phyloP scores from a whole-genome alignment of 2,329 filamentous ascomycete species.

The Fusarium sp. region DNA sequence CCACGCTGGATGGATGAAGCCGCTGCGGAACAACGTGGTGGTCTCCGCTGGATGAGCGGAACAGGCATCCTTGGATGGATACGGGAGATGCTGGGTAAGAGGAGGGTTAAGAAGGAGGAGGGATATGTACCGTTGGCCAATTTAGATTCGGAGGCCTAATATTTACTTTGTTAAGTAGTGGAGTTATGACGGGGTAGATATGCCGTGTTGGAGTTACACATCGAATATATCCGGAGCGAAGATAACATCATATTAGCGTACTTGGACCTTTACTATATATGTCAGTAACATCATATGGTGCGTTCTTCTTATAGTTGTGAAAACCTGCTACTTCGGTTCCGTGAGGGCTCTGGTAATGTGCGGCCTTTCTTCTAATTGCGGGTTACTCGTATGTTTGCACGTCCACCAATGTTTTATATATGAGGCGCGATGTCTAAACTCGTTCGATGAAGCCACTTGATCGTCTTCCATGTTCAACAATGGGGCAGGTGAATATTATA shows the following conservation, averaged over 20 bases:
- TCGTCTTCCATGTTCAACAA: background rate
- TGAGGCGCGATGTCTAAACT: background rate
- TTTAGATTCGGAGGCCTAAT: constrained; percentile 56
- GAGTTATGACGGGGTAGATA: constrained; percentile 26
- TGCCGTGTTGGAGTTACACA: constrained; percentile 13
- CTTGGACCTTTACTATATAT: background rate
- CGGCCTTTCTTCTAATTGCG: constrained; percentile 11
- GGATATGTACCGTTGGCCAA: constrained; percentile 72
- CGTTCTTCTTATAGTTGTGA: background rate
- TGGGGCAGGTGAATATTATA: too few species aligned
- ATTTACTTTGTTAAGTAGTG: constrained; percentile 24
- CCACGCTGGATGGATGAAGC: constrained; percentile 88
- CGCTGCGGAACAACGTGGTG: constrained; percentile 69
- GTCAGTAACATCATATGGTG: background rate
- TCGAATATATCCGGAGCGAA: constrained; percentile 26
- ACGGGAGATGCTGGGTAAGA: constrained; percentile 56
- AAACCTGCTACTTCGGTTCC: constrained; percentile 7
- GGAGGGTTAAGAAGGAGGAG: constrained; percentile 60
- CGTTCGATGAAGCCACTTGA: background rate
- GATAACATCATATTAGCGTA: constrained; percentile 16
- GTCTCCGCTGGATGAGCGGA: constrained; percentile 59
- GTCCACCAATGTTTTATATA: background rate
- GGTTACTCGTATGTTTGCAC: background rate
- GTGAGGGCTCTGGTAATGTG: constrained; percentile 6
- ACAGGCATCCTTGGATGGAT: constrained; percentile 59